Evolutionary conservation across 352 stramenopile genomes (phyloP).

Genomic region (Pythium folliculosum): DNA sequence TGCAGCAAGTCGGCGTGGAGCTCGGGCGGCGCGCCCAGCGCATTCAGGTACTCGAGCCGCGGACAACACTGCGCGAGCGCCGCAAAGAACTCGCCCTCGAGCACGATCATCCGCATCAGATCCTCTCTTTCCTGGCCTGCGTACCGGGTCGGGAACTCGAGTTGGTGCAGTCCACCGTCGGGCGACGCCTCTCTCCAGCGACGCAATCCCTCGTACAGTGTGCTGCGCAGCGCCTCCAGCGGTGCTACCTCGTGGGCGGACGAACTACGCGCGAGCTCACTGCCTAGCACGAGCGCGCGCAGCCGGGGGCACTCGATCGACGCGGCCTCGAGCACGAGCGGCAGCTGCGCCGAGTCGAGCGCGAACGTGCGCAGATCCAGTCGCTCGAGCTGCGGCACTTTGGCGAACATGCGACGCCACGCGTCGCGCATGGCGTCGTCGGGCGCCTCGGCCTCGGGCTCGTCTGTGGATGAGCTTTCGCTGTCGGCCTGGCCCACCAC

Average conservation of each 20-base stretch:
- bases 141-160: slow-evolving; percentile 20
- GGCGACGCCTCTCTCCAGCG: neutral
- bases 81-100: slow-evolving; percentile 18
- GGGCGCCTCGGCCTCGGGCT: slow-evolving; percentile 12
- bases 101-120: neutral
- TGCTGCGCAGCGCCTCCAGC: neutral
- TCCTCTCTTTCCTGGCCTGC: neutral
- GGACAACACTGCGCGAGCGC: slow-evolving; percentile 19
- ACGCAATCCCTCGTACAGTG: slow-evolving; percentile 6
- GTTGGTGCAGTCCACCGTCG: slow-evolving; percentile 12
- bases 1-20: slow-evolving; percentile 1
- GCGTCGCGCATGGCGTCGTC: slow-evolving; percentile 8
- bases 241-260: neutral
- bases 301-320: slow-evolving; percentile 7
- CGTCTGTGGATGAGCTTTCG: neutral
- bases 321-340: slow-evolving; percentile 13
- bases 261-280: neutral
- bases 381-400: slow-evolving; percentile 23
- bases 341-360: slow-evolving; percentile 9
- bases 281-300: slow-evolving; percentile 11
- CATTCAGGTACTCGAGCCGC: slow-evolving; percentile 12
- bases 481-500: neutral
- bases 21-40: neutral
- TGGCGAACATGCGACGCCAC: slow-evolving; percentile 13
- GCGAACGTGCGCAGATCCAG: slow-evolving; percentile 18